phyloP scores from a whole-genome alignment of 2,329 filamentous ascomycete species.

The Botrytis elliptica region DNA sequence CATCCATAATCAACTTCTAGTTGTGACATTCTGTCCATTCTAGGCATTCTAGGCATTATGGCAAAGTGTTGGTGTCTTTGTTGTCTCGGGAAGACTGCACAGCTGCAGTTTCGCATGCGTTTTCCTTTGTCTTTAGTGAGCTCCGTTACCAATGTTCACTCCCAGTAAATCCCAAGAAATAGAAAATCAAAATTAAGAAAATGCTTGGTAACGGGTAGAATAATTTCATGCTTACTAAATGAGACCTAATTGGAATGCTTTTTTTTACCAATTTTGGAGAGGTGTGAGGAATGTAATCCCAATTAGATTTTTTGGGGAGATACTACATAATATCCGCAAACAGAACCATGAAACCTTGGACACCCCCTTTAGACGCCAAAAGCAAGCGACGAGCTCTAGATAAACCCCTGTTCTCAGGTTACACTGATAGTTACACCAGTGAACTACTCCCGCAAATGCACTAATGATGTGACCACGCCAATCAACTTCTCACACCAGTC shows the following conservation, averaged over 20 bases:
- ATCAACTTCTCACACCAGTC: slow-evolving; percentile 4
- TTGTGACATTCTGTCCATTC: slow-evolving; percentile 37
- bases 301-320: slow-evolving; percentile 16
- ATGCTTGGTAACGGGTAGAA: slow-evolving; percentile 13
- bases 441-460: neutral
- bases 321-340: slow-evolving; percentile 23
- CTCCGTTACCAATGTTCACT: slow-evolving; percentile 24
- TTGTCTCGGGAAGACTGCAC: slow-evolving; percentile 39
- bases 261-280: slow-evolving; percentile 6
- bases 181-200: slow-evolving; percentile 13
- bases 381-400: slow-evolving; percentile 23
- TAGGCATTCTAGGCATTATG: slow-evolving; percentile 34
- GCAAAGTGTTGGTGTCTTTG: slow-evolving; percentile 35
- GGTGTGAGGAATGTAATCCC: slow-evolving; percentile 15
- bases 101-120: slow-evolving; percentile 32
- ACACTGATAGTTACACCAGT: neutral
- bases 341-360: slow-evolving; percentile 13
- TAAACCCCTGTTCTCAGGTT: slow-evolving; percentile 18
- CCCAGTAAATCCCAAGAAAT: slow-evolving; percentile 16
- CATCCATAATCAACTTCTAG: slow-evolving; percentile 29
- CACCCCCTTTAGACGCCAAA: slow-evolving; percentile 23
- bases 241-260: slow-evolving; percentile 18
- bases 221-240: slow-evolving; percentile 16
- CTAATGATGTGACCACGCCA: neutral
- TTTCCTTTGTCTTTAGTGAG: slow-evolving; percentile 36